Evolutionary conservation across 1,284 basidiomycete species (phyloP).

Genomic region (Heterobasidion parviporum): DNA sequence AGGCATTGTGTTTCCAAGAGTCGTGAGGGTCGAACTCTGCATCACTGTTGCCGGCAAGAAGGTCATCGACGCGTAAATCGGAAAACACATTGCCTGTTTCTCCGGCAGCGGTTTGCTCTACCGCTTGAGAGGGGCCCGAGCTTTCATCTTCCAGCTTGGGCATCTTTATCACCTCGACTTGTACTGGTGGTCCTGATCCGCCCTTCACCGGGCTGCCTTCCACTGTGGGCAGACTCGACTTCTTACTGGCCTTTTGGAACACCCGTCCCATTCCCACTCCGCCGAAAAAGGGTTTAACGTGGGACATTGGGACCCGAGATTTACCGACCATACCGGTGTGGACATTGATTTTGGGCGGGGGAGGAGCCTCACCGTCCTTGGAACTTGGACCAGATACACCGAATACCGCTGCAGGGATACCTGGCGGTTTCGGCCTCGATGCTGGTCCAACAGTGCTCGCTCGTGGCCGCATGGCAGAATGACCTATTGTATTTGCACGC

Average conservation of each 20-base stretch:
- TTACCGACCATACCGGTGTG: conserved; percentile 10
- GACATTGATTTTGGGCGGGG: conserved; percentile 7
- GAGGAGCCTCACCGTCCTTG: neutral
- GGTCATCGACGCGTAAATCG: neutral
- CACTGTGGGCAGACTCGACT: conserved; percentile 44
- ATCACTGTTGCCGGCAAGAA: neutral
- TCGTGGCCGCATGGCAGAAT: neutral
- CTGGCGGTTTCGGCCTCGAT: neutral
- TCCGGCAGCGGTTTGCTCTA: no score
- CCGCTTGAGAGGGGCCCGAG: no score
- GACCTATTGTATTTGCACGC: neutral
- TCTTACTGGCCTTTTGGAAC: conserved; percentile 50
- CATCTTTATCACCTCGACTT: no score
- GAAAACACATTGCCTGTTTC: neutral
- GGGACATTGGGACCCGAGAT: conserved; percentile 3
- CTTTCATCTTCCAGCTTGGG: no score
- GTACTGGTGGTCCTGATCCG: neutral
- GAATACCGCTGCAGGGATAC: neutral
- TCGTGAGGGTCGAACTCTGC: conserved; percentile 3
- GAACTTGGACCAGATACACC: neutral
- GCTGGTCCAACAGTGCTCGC: neutral
- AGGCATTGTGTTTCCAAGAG: conserved; percentile 27
- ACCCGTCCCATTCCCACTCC: conserved; percentile 16
- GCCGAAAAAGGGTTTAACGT: conserved; percentile 8
- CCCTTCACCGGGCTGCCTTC: conserved; percentile 27